Evolutionary conservation across 2,329 filamentous ascomycete species (phyloP).

Genomic region (Balansia obtecta): DNA sequence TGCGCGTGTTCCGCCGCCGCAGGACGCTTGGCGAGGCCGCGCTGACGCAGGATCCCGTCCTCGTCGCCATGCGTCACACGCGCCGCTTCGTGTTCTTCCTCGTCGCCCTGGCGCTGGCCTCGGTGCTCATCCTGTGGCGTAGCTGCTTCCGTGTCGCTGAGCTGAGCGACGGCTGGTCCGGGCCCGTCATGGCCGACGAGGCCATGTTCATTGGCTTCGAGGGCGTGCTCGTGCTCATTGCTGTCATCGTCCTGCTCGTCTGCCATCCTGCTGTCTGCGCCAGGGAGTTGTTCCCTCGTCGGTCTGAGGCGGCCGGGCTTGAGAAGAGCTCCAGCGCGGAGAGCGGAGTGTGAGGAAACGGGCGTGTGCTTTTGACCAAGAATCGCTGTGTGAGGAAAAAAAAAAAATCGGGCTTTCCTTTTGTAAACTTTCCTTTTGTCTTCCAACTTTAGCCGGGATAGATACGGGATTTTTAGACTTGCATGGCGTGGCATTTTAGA

Average conservation of each 20-base stretch:
- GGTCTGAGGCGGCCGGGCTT: constrained; percentile 7
- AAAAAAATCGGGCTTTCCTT: background rate
- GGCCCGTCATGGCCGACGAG: constrained; percentile 42
- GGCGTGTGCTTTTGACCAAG: no score
- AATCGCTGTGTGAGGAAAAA: background rate
- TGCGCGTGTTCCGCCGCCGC: constrained; percentile 22
- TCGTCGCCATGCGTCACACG: constrained; percentile 26
- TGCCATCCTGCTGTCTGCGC: constrained; percentile 20
- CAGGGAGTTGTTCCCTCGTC: constrained; percentile 15
- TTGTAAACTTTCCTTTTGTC: background rate
- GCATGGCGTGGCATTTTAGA: background rate
- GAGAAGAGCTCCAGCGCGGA: background rate
- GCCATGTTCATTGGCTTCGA: constrained; percentile 46
- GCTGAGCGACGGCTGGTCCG: constrained; percentile 50
- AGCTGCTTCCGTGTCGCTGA: constrained; percentile 55
- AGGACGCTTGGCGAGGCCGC: constrained; percentile 13
- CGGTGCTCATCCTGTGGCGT: constrained; percentile 51
- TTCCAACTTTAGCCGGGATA: background rate
- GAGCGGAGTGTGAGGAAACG: no score
- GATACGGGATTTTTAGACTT: background rate
- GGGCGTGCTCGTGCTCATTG: constrained; percentile 37
- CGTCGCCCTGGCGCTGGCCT: constrained; percentile 40
- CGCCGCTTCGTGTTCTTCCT: constrained; percentile 41
- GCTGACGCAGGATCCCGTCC: constrained; percentile 25
- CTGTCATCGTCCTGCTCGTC: constrained; percentile 30